Evolutionary conservation across 306 rosid genomes (phyloP).

Genomic region (Lithocarpus polystachyus): DNA sequence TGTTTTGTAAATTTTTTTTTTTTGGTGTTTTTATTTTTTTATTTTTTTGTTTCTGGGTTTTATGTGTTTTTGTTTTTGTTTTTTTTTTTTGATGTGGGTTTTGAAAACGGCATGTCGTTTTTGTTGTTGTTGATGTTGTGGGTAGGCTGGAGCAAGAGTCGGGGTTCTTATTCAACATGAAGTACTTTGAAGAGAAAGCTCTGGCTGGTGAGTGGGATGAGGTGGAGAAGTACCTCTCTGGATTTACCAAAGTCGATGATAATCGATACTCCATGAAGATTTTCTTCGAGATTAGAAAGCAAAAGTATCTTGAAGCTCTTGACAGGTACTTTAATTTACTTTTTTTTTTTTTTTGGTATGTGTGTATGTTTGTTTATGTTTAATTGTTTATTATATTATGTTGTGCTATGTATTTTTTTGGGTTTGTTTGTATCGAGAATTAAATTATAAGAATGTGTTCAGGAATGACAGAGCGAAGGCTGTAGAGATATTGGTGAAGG

Average conservation of each 20-base stretch:
- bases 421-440: constrained; percentile 3
- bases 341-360: background rate
- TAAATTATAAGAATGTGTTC: constrained; percentile 2
- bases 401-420: background rate
- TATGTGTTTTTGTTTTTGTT: background rate
- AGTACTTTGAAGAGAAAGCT: constrained; percentile 84
- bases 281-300: constrained; percentile 85
- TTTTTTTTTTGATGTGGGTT: background rate
- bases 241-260: constrained; percentile 83
- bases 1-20: background rate
- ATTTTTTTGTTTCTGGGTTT: background rate
- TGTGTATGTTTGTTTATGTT: background rate
- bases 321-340: constrained; percentile 54
- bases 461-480: constrained; percentile 75
- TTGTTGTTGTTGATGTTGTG: background rate
- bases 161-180: constrained; percentile 84
- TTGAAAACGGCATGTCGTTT: background rate
- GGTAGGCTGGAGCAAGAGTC: constrained; percentile 87
- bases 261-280: constrained; percentile 88
- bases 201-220: constrained; percentile 92
- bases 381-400: background rate
- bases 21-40: background rate
- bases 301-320: constrained; percentile 90
- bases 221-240: constrained; percentile 78
- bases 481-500: constrained; percentile 70